phyloP scores from a whole-genome alignment of 805 yeast genomes.

The Yamadazyma laniorum region DNA sequence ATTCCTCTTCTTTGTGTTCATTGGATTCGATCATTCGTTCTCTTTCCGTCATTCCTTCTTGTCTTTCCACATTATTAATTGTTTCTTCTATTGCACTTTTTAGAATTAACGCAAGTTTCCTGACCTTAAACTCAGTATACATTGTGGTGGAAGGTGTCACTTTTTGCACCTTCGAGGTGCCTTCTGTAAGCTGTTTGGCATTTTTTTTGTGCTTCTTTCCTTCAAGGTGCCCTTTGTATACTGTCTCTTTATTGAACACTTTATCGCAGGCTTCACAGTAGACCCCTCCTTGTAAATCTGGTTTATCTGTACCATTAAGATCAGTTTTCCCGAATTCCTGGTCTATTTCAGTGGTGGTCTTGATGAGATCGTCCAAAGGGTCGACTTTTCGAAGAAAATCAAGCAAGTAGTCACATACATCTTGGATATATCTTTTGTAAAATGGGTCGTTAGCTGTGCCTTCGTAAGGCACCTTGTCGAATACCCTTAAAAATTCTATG shows the following conservation, averaged over 20 bases:
- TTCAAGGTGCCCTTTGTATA: slow-evolving; percentile 61
- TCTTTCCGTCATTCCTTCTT: slow-evolving; percentile 63
- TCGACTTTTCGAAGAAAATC: slow-evolving; percentile 46
- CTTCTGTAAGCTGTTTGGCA: slow-evolving; percentile 42
- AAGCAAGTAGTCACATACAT: slow-evolving; percentile 49
- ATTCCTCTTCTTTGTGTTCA: slow-evolving; percentile 36
- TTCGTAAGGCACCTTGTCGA: slow-evolving; percentile 37
- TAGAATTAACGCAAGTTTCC: slow-evolving; percentile 36
- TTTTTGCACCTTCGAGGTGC: background rate
- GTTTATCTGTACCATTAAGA: slow-evolving; percentile 5
- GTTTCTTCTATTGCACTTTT: slow-evolving; percentile 47
- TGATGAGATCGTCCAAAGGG: slow-evolving; percentile 40
- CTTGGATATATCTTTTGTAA: slow-evolving; percentile 46
- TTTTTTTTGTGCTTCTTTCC: slow-evolving; percentile 77
- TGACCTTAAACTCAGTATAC: slow-evolving; percentile 39
- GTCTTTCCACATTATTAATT: slow-evolving; percentile 60
- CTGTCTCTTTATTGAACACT: slow-evolving; percentile 58
- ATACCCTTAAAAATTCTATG: slow-evolving; percentile 47
- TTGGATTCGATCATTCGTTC: slow-evolving; percentile 57
- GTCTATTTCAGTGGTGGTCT: slow-evolving; percentile 7
- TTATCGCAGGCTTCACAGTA: slow-evolving; percentile 68
- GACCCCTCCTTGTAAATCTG: slow-evolving; percentile 28
- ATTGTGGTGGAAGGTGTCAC: background rate
- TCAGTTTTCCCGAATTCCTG: background rate
- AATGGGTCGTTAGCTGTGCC: slow-evolving; percentile 11